Conservation (phyloP, 106 monocot species). For the Cymbidium sinense region DNA sequence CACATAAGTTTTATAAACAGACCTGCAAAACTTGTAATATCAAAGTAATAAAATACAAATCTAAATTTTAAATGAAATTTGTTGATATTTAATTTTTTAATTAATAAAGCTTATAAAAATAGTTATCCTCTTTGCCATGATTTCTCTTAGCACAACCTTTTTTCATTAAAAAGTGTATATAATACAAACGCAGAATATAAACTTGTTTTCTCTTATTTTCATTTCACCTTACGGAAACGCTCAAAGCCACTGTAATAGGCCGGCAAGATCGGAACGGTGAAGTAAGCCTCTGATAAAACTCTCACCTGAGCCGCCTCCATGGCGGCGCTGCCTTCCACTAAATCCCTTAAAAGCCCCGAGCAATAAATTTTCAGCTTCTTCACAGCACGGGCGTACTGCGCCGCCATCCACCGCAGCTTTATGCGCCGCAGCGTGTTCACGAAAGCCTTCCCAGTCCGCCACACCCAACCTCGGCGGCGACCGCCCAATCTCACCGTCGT, state of each 20-base stretch:
- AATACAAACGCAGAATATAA: background rate
- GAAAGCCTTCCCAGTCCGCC: background rate
- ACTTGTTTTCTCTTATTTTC: background rate
- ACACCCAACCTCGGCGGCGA: background rate
- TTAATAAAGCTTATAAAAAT: too few species aligned
- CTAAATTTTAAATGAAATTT: too few species aligned
- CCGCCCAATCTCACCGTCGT: background rate
- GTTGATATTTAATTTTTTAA: too few species aligned
- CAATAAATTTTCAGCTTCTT: background rate
- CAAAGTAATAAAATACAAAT: too few species aligned
- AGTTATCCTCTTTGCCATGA: too few species aligned
- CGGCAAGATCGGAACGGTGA: constrained; percentile 11
- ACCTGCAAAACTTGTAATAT: too few species aligned
- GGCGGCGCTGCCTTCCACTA: constrained; percentile 6
- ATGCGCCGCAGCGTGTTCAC: constrained; percentile 10
- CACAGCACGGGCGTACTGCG: background rate
- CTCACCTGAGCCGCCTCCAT: constrained; percentile 15
- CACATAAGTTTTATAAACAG: too few species aligned
- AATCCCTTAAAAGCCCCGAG: constrained; percentile 7
- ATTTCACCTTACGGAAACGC: background rate
- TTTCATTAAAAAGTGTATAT: background rate
- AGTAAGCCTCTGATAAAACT: constrained; percentile 10
- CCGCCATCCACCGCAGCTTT: background rate
- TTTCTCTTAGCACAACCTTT: too few species aligned
- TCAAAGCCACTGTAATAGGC: background rate